phyloP scores from a whole-genome alignment of 2,329 filamentous ascomycete species.

The Clarireedia paspali region DNA sequence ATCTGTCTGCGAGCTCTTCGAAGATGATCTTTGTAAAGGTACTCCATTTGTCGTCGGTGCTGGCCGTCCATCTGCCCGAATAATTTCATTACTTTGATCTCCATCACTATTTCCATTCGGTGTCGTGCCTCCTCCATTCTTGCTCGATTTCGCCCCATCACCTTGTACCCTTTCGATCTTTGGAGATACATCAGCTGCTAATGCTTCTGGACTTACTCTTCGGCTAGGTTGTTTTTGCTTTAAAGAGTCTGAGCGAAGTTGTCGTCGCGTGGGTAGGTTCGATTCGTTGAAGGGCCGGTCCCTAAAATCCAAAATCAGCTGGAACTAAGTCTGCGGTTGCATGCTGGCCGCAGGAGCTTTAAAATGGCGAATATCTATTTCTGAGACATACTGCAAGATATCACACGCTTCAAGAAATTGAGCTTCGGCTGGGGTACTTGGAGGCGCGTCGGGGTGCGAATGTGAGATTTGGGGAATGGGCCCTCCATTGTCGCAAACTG shows the following conservation, averaged over 20 bases:
- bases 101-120: constrained; percentile 19
- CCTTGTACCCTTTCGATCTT: constrained; percentile 18
- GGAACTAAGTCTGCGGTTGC: background rate
- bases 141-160: constrained; percentile 22
- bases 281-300: constrained; percentile 43
- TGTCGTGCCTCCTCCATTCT: constrained; percentile 20
- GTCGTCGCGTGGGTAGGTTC: constrained; percentile 43
- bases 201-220: constrained; percentile 18
- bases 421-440: constrained; percentile 43
- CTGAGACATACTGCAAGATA: constrained; percentile 48
- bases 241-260: constrained; percentile 37
- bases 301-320: constrained; percentile 31
- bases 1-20: constrained; percentile 28
- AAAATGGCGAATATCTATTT: background rate
- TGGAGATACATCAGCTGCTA: constrained; percentile 12
- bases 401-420: constrained; percentile 50
- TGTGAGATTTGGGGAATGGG: constrained; percentile 50
- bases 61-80: constrained; percentile 10
- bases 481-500: constrained; percentile 62
- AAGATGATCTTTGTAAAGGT: constrained; percentile 21
- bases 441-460: constrained; percentile 48
- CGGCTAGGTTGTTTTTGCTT: constrained; percentile 32
- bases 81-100: constrained; percentile 10
- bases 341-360: background rate
- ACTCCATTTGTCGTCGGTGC: constrained; percentile 8